Conservation (phyloP, 768 basidiomycete genomes). For the Macrocybe gigantea region DNA sequence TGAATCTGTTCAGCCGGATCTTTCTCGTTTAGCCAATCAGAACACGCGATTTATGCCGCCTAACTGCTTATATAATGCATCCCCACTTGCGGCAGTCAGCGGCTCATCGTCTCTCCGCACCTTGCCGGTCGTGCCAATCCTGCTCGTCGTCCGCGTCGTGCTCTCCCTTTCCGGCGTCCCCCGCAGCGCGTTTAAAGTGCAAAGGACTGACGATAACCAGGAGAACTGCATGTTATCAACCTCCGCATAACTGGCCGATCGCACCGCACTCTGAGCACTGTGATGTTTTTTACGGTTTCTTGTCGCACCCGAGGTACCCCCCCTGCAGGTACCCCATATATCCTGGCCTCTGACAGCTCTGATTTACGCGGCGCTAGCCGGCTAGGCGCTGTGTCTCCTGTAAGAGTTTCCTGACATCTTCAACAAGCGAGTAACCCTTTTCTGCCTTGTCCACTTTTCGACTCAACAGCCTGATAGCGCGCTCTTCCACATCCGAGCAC, state of each 20-base stretch:
- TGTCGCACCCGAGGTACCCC: neutral
- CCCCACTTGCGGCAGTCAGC: slow-evolving; percentile 5
- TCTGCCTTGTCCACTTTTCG: slow-evolving; percentile 16
- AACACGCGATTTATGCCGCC: slow-evolving; percentile 15
- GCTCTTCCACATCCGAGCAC: slow-evolving; percentile 4
- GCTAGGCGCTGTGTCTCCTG: slow-evolving; percentile 8
- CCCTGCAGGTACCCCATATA: neutral
- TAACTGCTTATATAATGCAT: slow-evolving; percentile 6
- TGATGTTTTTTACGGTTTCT: no score
- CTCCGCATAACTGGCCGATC: no score
- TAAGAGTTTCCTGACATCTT: slow-evolving; percentile 14
- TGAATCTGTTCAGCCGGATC: slow-evolving; percentile 23
- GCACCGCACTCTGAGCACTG: no score
- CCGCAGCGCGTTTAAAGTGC: no score
- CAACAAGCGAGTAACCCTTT: slow-evolving; percentile 8
- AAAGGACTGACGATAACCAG: no score
- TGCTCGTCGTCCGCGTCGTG: no score
- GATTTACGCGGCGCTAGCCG: slow-evolving; percentile 1
- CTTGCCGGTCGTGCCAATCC: slow-evolving; percentile 11
- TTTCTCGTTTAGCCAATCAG: slow-evolving; percentile 26
- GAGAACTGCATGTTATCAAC: no score
- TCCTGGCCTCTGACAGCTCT: neutral
- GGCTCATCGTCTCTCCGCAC: slow-evolving; percentile 11
- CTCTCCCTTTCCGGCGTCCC: no score
- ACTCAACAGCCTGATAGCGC: slow-evolving; percentile 9